Evolutionary conservation across 2,329 filamentous ascomycete genomes (phyloP).

Genomic region (Botrytis galanthina): DNA sequence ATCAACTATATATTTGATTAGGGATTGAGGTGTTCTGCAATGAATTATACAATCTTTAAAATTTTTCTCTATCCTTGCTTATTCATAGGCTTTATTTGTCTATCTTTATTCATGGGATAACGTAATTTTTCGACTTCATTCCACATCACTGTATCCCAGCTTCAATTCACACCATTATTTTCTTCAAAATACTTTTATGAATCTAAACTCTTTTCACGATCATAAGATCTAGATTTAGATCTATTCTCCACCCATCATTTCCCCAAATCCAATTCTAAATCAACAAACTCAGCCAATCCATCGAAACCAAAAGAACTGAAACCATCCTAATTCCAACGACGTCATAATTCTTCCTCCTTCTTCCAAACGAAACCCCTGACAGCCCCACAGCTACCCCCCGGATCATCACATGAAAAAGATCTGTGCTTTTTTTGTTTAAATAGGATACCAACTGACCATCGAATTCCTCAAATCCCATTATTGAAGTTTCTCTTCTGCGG

Average conservation of each 20-base stretch:
- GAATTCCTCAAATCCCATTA: neutral
- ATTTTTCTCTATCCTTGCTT: neutral
- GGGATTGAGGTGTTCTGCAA: neutral
- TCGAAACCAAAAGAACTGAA: neutral
- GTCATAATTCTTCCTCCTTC: neutral
- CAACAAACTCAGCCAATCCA: neutral
- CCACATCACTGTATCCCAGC: neutral
- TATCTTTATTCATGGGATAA: neutral
- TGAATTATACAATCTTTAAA: neutral
- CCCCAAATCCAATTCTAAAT: neutral
- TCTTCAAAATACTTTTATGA: neutral
- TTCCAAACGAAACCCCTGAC: neutral
- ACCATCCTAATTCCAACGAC: neutral
- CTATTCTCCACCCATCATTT: neutral
- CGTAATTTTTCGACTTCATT: neutral
- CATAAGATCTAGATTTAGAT: neutral
- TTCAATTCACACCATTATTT: neutral
- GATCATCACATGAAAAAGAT: constrained; percentile 3
- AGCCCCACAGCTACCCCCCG: neutral
- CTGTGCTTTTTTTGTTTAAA: neutral
- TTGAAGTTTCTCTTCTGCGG: neutral
- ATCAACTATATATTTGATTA: neutral
- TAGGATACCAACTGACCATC: neutral
- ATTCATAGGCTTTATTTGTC: neutral
- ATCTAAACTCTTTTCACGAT: neutral